Base-by-base conservation (phyloP, 2,329 filamentous ascomycete genomes). In the Clonostachys solani region DNA sequence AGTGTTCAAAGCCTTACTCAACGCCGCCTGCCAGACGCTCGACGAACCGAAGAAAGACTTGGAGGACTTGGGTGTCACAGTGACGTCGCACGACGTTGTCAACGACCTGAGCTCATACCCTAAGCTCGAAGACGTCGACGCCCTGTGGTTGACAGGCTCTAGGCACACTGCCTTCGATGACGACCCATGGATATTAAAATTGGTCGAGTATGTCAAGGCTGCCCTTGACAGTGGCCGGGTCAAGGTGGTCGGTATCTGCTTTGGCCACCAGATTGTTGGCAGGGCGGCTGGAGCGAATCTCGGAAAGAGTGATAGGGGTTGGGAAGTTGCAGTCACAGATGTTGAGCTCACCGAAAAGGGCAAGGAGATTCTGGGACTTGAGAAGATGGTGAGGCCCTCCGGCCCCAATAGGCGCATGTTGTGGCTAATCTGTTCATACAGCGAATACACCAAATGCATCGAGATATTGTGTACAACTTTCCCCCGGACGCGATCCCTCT, bases 221-320 rank as follows among this genome's bases (percentile, higher is more conserved):
- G 65, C 60, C 12, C 59, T 65, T 10, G 56, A 59, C 4, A 53
- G 56, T 15, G 65, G 61, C 6, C 58, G 73, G 1, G 60, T 75
- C 10, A 71, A 62, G 9, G 58, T 74, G 1, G 60, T 75, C 10
- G 73, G 73, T 2, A 62, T 75, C 35, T 76, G 73, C 51, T 76
- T 75, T 50, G 72, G 73, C 2, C 72, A 76, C 44, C 72, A 76
- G 55, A 73, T 76, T 33, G 52, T 76, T 33, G 73, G 65, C 2
- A 60, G 72, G 4, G 71, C 72, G 3, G 56, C 71, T 29, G 66
- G 62, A 40, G 63, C 66, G 6, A 57, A 59, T 29, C 60, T 72
- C 3, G 65, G 62, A 9, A 63, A 64, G 51, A 69, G 62, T 33
- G 60, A 67, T 2, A 62, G 59, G 16, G 69, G 69, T 1, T 75